Conservation (phyloP, 202 grass and related monocot genomes). For the Carex sylvatica region DNA sequence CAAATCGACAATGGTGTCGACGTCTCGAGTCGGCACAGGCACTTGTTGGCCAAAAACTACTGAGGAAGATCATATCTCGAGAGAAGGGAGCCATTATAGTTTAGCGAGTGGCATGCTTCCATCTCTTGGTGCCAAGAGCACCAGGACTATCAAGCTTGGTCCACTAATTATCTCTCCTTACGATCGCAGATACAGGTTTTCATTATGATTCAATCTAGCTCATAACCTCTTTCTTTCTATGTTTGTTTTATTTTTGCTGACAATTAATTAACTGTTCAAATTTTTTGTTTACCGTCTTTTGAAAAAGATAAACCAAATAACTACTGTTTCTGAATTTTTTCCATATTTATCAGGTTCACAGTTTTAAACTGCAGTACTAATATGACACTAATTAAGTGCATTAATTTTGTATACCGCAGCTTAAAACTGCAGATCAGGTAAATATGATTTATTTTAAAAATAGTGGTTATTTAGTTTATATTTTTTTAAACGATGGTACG, state of each 20-base stretch:
- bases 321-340: too few species aligned
- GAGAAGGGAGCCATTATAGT: conserved; percentile 89
- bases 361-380: too few species aligned
- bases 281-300: too few species aligned
- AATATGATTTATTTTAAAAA: too few species aligned
- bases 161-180: conserved; percentile 71
- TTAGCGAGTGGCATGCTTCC: conserved; percentile 84
- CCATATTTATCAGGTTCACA: too few species aligned
- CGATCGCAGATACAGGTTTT: conserved; percentile 69
- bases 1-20: neutral
- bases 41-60: conserved; percentile 4
- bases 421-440: too few species aligned
- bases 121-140: conserved; percentile 79
- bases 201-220: neutral
- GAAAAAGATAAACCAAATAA: too few species aligned
- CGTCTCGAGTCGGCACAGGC: neutral
- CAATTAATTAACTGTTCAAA: too few species aligned
- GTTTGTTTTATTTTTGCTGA: neutral
- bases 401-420: too few species aligned
- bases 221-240: neutral
- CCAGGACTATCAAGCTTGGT: conserved; percentile 59
- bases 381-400: too few species aligned
- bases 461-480: too few species aligned
- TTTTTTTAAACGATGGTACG: too few species aligned
- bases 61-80: conserved; percentile 53